Evolutionary conservation across 139 green algal species (phyloP), one percentile per base, ranked within the genome.

Genomic region (Nannochloris sp.): DNA sequence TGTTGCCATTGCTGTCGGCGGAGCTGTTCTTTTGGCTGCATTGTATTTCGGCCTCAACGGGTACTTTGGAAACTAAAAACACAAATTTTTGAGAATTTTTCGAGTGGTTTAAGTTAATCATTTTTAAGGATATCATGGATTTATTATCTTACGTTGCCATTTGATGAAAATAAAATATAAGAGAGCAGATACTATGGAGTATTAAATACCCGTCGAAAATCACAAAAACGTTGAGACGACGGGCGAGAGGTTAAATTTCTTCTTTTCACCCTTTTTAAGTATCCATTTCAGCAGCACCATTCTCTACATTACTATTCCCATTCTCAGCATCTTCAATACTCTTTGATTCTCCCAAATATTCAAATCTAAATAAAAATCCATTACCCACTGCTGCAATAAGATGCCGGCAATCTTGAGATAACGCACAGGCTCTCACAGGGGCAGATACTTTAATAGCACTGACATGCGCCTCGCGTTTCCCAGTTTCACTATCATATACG

Each of bases 281-380:
- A 19, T 51, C 19, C 19, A 27, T 27, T 27, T 19, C 42, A 27
- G 42, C 19, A 19, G 42, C 48, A 9, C 12, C 48, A 23, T 59
- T 12, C 31, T 34, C 48, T 10, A 36, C 12, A 36, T 12, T 59
- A 36, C 9, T 12, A 27, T 59, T 12, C 12, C 9, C 12, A 12
- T 59, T 59, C 31, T 59, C 48, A 9, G 9, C 10, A 34, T 59
- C 48, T 10, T 59, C 48, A 12, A 19, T 19, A 51, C 19, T 15
- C n/a, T 65, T 6, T 27, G 42, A 12, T 14, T 65, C 29, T 33
- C 33, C 23, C 51, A 58, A 36, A 34, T 76, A 72, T 42, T 80
- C 70, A 61, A 68, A 85, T 14, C 83, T 53, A 67, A 90, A 89
- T 9, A 90, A 38, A 54, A 85, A 90, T 48, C 82, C 83, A 48